These are phyloP conservation scores for Barbarea vulgaris DNA, from an alignment of 345 rosid species.

Conservation along the genomic window DNA sequence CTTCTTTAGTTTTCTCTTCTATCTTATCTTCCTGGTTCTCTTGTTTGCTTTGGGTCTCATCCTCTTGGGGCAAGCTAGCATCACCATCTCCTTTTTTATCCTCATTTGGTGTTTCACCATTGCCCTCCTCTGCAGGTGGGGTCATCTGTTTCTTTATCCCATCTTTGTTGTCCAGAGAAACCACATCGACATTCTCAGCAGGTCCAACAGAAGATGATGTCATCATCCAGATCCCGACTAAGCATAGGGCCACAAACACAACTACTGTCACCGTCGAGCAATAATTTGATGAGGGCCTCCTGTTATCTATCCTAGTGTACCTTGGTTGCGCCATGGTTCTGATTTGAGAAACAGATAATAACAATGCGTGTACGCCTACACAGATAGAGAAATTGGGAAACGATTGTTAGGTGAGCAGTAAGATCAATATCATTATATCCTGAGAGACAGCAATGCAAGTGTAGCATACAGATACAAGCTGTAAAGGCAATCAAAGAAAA, in stretches of 20 bases:
- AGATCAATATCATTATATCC: conserved; percentile 5
- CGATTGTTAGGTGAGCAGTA: conserved; percentile 5
- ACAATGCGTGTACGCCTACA: conserved; percentile 24
- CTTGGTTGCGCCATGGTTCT: conserved; percentile 71
- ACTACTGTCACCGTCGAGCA: conserved; percentile 81
- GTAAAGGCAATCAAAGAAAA: not conserved
- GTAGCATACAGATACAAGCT: not conserved
- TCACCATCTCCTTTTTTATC: conserved; percentile 60
- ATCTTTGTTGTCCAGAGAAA: conserved; percentile 57
- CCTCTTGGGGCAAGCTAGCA: conserved; percentile 34
- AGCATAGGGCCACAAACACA: conserved; percentile 85
- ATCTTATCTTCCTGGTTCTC: conserved; percentile 53
- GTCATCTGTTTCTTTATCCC: conserved; percentile 55
- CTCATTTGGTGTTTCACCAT: conserved; percentile 60
- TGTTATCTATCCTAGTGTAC: conserved; percentile 70
- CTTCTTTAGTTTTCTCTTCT: conserved; percentile 46
- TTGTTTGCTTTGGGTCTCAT: conserved; percentile 36
- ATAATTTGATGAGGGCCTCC: conserved; percentile 65
- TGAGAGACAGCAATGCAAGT: not conserved
- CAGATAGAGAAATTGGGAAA: not conserved
- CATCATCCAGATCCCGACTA: conserved; percentile 98
- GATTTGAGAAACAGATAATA: not conserved
- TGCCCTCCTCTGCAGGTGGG: conserved; percentile 42
- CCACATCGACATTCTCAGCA: conserved; percentile 57
- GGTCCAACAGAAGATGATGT: conserved; percentile 80